Evolutionary conservation across 169 alveolate species (phyloP), one percentile per base, ranked within the genome.

Genomic region (Eimeria maxima): DNA sequence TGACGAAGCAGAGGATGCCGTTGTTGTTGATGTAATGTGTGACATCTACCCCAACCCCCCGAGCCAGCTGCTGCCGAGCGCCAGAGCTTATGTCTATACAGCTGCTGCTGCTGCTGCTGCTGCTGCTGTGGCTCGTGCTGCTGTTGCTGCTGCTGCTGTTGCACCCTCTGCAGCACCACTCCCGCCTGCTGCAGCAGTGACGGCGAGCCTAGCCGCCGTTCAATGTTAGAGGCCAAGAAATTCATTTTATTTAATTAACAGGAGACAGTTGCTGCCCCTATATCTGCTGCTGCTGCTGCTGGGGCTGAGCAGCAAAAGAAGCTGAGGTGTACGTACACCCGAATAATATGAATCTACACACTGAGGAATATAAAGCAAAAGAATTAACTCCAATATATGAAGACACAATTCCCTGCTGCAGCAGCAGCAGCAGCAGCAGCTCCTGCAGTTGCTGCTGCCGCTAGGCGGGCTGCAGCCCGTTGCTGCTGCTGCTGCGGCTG

Each of bases 41-140:
- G n/a, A 69, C 45, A 69, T 16, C 80, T 22, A 14, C 67, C 67
- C 67, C 67, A 57, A 16, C 16, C 67, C 67, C 22, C 67, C 3
- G 24, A 16, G 4, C 67, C 45, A n/a, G 80, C 38, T n/a, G 38
- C 80, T 2, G 14, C 80, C 2, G 80, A 16, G 22, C 44, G 80
- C 45, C 38, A 7, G 80, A 69, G 27, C 29, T 4, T 22, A n/a
- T 22, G 33, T n/a, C 33, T 10, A 18, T 2, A 6, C 80, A 2
- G 80, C 80, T 69, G 80, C 44, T n/a, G 80, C 80, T 69, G 80
- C 80, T 69, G 80, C 80, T 69, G 80, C 80, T 33, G 80, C 44
- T 69, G 38, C 80, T n/a, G 80, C 80, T 69, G 80, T 45, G 8
- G 80, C 38, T 57, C 5, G 4, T 57, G 67, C 67, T 57, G 67